These are phyloP conservation scores for Viridothelium virens DNA, from an alignment of 495 filamentous ascomycete genomes.

Conservation along the genomic window DNA sequence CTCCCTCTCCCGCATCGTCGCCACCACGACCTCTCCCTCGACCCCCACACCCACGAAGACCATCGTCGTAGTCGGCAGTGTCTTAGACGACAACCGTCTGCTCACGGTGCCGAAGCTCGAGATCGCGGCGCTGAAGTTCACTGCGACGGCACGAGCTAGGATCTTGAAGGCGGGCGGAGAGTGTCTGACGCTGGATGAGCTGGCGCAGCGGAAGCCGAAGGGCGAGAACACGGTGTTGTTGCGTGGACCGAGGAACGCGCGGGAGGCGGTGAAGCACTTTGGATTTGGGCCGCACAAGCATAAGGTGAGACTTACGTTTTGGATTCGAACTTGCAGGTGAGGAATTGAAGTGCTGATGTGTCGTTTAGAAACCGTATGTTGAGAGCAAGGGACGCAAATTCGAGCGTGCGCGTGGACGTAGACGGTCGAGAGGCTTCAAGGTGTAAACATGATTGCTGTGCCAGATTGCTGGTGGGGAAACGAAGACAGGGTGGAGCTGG, in stretches of 20 bases:
- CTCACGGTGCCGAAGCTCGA: conserved; percentile 81
- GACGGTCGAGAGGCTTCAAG: conserved; percentile 96
- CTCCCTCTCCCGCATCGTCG: conserved; percentile 80
- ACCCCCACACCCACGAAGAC: conserved; percentile 67
- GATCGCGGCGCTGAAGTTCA: conserved; percentile 90
- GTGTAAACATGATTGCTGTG: conserved; percentile 50
- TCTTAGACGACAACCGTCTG: conserved; percentile 95
- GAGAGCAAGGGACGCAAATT: conserved; percentile 99
- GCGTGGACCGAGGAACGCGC: conserved; percentile 90
- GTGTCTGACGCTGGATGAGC: conserved; percentile 88
- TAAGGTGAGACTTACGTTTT: conserved; percentile 59
- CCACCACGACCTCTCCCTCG: conserved; percentile 53
- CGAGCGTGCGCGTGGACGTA: conserved; percentile 94
- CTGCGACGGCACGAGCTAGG: conserved; percentile 85
- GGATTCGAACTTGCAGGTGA: conserved; percentile 11
- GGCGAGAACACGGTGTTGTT: conserved; percentile 91
- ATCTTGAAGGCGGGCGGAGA: conserved; percentile 90
- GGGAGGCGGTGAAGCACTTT: conserved; percentile 98
- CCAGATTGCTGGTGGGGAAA: not conserved
- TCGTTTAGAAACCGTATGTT: conserved; percentile 78
- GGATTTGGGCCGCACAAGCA: conserved; percentile 93
- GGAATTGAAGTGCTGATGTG: conserved; percentile 27
- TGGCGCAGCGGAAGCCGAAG: conserved; percentile 85
- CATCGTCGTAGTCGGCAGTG: conserved; percentile 85
- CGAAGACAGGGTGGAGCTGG: not conserved